Evolutionary conservation across 768 basidiomycete species (phyloP).

Genomic region (Trametes gibbosa): DNA sequence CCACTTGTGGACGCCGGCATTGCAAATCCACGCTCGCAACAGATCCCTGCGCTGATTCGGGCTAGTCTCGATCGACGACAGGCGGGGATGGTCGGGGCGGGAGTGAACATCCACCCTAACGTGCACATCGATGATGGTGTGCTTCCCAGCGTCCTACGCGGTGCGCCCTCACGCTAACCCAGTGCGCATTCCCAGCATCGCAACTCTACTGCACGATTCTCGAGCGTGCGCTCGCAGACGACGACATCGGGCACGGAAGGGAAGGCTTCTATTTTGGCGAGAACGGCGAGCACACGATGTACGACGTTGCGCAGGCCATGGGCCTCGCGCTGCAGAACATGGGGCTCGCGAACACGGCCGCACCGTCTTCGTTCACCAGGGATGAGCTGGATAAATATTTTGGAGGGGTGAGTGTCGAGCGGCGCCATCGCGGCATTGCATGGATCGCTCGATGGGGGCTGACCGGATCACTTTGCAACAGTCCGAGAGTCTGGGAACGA

Average conservation of each 20-base stretch:
- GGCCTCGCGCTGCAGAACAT: constrained; percentile 31
- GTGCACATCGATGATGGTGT: constrained; percentile 52
- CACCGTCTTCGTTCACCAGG: constrained; percentile 41
- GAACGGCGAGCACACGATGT: constrained; percentile 29
- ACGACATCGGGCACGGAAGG: constrained; percentile 29
- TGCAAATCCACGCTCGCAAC: constrained; percentile 46
- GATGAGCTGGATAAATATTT: constrained; percentile 44
- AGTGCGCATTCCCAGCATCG: constrained; percentile 32
- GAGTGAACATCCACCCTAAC: constrained; percentile 56
- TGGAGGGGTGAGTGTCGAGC: constrained; percentile 2
- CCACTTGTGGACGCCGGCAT: constrained; percentile 46
- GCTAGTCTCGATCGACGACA: constrained; percentile 42
- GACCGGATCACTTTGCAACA: constrained; percentile 1
- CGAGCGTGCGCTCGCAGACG: constrained; percentile 31
- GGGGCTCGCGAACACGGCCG: constrained; percentile 28
- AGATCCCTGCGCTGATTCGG: constrained; percentile 44
- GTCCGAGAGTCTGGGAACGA: constrained; percentile 23
- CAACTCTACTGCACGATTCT: constrained; percentile 41
- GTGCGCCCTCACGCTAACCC: neutral
- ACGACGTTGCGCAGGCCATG: constrained; percentile 33
- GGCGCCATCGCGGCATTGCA: neutral
- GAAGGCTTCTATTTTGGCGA: constrained; percentile 34
- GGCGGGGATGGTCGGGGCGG: constrained; percentile 51
- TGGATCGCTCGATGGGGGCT: neutral
- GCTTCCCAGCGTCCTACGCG: constrained; percentile 4